Evolutionary conservation across 129 eudicot genomes (phyloP).

Genomic region (Solidago caesia): DNA sequence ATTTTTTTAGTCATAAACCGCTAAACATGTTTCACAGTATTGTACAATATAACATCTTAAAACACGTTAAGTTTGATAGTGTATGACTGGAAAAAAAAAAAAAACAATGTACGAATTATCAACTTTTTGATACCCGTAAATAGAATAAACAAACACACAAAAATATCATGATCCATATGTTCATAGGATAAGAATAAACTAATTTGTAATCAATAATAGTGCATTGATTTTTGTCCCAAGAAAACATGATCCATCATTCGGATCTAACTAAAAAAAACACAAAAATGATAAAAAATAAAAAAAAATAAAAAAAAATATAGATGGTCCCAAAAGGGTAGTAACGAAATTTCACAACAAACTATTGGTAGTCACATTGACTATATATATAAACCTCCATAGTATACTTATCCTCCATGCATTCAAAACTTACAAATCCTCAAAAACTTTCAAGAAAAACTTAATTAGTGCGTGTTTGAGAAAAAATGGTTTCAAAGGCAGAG

Average conservation of each 20-base stretch:
- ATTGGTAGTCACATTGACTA: constrained; percentile 26
- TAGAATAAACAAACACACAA: neutral
- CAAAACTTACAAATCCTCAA: constrained; percentile 8
- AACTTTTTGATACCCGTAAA: neutral
- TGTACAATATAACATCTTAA: too few relatives aligned
- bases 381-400: constrained; percentile 12
- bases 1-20: too few relatives aligned
- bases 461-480: constrained; percentile 17
- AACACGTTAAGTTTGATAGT: too few relatives aligned
- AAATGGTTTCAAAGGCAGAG: constrained; percentile 51
- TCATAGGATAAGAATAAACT: constrained; percentile 23
- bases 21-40: too few relatives aligned
- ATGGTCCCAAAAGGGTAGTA: constrained; percentile 30
- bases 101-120: too few relatives aligned
- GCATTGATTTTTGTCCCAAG: constrained; percentile 21
- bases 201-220: constrained; percentile 21
- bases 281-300: neutral
- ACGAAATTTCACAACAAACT: constrained; percentile 7
- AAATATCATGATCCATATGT: constrained; percentile 1
- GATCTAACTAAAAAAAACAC: constrained; percentile 8
- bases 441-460: constrained; percentile 7
- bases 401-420: constrained; percentile 26
- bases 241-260: constrained; percentile 32
- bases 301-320: neutral
- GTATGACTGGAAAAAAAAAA: neutral